Percentiles rank a stretch among this genome's conserved stretches.
These are phyloP conservation scores for Cicer pinnatifidum DNA, from an alignment of 306 rosid species.

Conservation along the genomic window DNA sequence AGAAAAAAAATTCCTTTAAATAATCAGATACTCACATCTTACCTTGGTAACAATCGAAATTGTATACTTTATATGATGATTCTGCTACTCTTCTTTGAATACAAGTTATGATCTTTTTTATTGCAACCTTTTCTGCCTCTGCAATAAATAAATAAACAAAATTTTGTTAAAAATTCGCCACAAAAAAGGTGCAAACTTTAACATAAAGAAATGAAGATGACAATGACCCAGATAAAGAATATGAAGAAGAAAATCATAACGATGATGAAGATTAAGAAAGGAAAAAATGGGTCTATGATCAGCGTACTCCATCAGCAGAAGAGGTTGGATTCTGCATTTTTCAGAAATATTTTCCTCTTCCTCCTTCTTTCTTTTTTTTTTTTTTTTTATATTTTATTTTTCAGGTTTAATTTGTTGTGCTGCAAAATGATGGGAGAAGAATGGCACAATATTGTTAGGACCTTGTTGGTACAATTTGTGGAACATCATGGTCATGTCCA, in stretches of 20 bases:
- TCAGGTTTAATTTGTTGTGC: neutral
- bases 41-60: slow-evolving; percentile 41
- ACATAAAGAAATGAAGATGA: slow-evolving; percentile 18
- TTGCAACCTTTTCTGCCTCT: slow-evolving; percentile 28
- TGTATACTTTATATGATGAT: neutral
- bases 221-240: slow-evolving; percentile 39
- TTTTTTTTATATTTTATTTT: neutral
- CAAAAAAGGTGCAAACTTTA: slow-evolving; percentile 32
- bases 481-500: slow-evolving; percentile 34
- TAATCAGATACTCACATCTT: slow-evolving; percentile 40
- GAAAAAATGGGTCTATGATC: neutral
- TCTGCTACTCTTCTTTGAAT: slow-evolving; percentile 23
- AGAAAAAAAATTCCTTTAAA: slow-evolving; percentile 18
- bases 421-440: slow-evolving; percentile 20
- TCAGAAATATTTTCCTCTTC: neutral
- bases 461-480: neutral
- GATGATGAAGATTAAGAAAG: neutral
- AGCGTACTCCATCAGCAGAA: slow-evolving; percentile 43
- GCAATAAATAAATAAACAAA: slow-evolving; percentile 20
- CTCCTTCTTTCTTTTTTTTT: neutral
- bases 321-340: slow-evolving; percentile 21
- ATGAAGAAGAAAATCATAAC: slow-evolving; percentile 5
- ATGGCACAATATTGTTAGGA: slow-evolving; percentile 1
- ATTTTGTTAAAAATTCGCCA: neutral
- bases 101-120: slow-evolving; percentile 33